phyloP scores from a whole-genome alignment of 1,284 basidiomycete species.

The Phellopilus nigrolimitatus region DNA sequence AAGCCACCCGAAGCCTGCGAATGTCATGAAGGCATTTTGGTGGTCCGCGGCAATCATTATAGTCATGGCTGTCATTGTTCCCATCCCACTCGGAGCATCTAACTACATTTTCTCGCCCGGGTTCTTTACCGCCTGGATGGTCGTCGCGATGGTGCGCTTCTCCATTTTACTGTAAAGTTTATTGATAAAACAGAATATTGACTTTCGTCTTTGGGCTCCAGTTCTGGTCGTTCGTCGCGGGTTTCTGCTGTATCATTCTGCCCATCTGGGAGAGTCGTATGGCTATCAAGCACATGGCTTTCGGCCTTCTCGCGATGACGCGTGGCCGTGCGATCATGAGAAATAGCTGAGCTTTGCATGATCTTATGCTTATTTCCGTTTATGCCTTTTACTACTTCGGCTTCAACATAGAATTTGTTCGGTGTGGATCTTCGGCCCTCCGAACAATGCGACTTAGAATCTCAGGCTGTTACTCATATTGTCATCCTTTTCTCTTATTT shows the following conservation, averaged over 20 bases:
- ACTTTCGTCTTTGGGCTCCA: slow-evolving; percentile 23
- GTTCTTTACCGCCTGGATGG: slow-evolving; percentile 51
- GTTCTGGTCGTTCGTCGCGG: slow-evolving; percentile 43
- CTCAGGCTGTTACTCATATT: too few relatives aligned
- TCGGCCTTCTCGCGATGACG: slow-evolving; percentile 3
- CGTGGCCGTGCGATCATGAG: too few relatives aligned
- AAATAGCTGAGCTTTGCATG: too few relatives aligned
- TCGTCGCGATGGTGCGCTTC: slow-evolving; percentile 39
- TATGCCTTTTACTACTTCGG: too few relatives aligned
- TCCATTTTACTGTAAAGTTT: slow-evolving; percentile 2
- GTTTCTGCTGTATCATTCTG: slow-evolving; percentile 42
- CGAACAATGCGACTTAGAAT: too few relatives aligned
- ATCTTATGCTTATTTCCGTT: too few relatives aligned
- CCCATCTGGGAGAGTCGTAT: slow-evolving; percentile 39
- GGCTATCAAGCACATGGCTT: not conserved
- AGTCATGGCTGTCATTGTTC: slow-evolving; percentile 31
- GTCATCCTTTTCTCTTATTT: too few relatives aligned
- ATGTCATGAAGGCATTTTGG: slow-evolving; percentile 38
- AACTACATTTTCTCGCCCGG: slow-evolving; percentile 44
- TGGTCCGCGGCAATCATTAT: slow-evolving; percentile 40
- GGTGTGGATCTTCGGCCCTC: too few relatives aligned
- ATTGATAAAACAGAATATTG: not conserved
- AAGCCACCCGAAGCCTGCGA: slow-evolving; percentile 29
- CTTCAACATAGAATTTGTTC: too few relatives aligned
- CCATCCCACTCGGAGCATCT: slow-evolving; percentile 49